Percentiles rank a stretch among this genome's conserved stretches.
Evolutionary conservation across 2,329 filamentous ascomycete species (phyloP).

Genomic region (Catunica adiposa): DNA sequence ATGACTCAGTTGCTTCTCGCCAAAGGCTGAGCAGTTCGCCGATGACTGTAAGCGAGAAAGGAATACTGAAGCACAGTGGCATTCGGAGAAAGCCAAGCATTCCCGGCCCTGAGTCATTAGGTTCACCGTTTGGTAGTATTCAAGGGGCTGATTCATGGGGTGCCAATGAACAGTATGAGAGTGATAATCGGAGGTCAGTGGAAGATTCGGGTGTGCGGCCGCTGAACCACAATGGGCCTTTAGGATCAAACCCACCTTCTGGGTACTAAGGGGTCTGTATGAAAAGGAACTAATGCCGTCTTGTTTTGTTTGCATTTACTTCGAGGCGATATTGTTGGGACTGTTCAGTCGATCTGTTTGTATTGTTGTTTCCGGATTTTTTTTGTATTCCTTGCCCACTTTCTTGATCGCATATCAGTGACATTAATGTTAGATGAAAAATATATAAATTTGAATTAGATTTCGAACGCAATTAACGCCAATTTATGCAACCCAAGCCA

Average conservation of each 20-base stretch:
- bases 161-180: neutral
- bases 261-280: neutral
- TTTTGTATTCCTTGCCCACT: too few species aligned
- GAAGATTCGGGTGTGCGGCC: constrained; percentile 4
- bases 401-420: neutral
- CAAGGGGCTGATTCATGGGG: neutral
- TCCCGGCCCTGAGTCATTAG: neutral
- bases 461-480: constrained; percentile 5
- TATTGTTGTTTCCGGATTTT: neutral
- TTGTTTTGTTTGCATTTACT: neutral
- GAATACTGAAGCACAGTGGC: neutral
- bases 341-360: too few species aligned
- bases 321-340: neutral
- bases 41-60: neutral
- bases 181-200: constrained; percentile 2
- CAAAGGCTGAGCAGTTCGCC: neutral
- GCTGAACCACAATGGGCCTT: constrained; percentile 9
- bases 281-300: neutral
- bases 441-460: constrained; percentile 5
- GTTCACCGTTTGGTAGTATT: neutral
- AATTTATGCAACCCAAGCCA: constrained; percentile 5
- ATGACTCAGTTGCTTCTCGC: neutral
- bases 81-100: neutral
- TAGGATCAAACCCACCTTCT: constrained; percentile 10
- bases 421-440: neutral